A percentile compares a stretch with the other conserved stretches of the same genome.
phyloP scores from a whole-genome alignment of 2,329 filamentous ascomycete genomes.

The Stemphylium beticola region DNA sequence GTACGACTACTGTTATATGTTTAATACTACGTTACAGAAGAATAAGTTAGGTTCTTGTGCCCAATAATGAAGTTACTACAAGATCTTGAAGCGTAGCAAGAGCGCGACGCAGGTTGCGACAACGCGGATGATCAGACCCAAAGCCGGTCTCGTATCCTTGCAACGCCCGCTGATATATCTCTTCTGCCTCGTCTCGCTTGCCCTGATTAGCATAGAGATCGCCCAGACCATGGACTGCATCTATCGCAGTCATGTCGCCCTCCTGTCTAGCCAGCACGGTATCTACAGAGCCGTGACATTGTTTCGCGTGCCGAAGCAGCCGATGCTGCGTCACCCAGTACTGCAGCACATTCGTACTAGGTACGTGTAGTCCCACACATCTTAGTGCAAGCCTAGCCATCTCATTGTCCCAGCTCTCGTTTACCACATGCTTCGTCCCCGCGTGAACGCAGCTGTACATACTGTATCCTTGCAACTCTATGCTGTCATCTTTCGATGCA shows the following conservation, averaged over 20 bases:
- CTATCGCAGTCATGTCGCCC: neutral
- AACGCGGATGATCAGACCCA: neutral
- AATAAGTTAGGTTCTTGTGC: neutral
- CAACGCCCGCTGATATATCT: neutral
- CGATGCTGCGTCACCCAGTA: neutral
- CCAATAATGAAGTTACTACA: neutral
- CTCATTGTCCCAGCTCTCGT: no score
- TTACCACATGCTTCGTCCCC: no score
- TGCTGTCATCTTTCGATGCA: no score
- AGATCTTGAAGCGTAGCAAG: neutral
- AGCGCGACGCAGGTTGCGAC: neutral
- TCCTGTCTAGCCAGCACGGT: no score
- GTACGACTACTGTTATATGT: neutral
- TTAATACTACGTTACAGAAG: neutral
- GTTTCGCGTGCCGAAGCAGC: neutral
- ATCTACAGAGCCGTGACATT: neutral
- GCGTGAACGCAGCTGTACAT: no score
- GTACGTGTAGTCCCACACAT: no score
- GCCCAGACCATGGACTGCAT: neutral
- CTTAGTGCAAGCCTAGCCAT: no score
- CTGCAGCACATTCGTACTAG: no score
- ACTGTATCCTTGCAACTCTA: no score
- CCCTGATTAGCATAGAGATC: neutral
- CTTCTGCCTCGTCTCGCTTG: neutral
- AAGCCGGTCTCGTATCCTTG: neutral